Percentiles rank a stretch among this genome's conserved stretches.
phyloP scores from a whole-genome alignment of 345 rosid genomes.

The Isatis tinctoria region DNA sequence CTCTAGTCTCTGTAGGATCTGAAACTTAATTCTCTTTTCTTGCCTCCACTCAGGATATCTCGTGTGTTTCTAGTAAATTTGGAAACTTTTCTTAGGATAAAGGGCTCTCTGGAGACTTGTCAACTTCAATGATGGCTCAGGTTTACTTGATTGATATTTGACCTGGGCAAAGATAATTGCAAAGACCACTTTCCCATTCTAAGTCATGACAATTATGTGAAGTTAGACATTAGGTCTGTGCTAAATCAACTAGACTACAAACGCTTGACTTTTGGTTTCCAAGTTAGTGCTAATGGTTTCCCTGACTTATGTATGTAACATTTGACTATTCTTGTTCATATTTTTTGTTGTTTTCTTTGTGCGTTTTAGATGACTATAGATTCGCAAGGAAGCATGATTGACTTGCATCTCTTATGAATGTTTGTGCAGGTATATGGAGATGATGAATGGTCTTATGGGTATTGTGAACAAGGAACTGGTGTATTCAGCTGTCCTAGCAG shows the following conservation, averaged over 20 bases:
- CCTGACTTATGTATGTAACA: neutral
- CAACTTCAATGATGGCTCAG: neutral
- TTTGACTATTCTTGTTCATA: neutral
- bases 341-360: neutral
- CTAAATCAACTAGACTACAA: neutral
- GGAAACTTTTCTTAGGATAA: neutral
- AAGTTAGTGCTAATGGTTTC: neutral
- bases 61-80: neutral
- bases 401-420: neutral
- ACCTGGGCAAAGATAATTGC: neutral
- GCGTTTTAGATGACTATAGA: neutral
- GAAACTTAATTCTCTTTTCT: neutral
- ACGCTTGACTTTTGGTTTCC: constrained; percentile 1
- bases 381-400: constrained; percentile 3
- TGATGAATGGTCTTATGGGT: constrained; percentile 97
- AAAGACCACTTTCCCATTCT: neutral
- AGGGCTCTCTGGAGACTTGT: neutral
- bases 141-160: constrained; percentile 1
- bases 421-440: constrained; percentile 66
- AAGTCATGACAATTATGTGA: neutral
- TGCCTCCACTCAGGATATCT: constrained; percentile 2
- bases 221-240: neutral
- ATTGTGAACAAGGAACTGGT: constrained; percentile 89
- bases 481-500: constrained; percentile 82
- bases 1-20: constrained; percentile 1